These are phyloP conservation scores for Backusella circina DNA, from an alignment of 192 early-diverging fungal species.

Conservation along the genomic window DNA sequence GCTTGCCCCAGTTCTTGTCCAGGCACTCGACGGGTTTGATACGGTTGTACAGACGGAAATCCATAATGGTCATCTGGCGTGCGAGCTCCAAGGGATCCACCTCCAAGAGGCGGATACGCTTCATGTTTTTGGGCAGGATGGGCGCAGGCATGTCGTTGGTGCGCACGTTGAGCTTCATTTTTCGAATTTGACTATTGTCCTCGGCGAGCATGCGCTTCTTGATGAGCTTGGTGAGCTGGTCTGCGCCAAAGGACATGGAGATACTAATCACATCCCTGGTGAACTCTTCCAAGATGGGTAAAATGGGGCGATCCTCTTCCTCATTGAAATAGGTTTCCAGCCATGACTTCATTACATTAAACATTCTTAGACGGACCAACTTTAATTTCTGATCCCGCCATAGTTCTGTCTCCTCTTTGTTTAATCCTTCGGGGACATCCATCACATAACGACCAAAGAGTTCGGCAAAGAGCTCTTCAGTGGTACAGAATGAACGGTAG, in stretches of 20 bases:
- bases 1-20: conserved; percentile 80
- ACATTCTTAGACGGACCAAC: conserved; percentile 80
- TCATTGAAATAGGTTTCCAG: conserved; percentile 83
- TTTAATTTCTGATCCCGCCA: conserved; percentile 88
- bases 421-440: conserved; percentile 62
- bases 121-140: conserved; percentile 74
- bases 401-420: conserved; percentile 58
- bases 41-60: conserved; percentile 69
- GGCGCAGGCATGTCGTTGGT: conserved; percentile 67
- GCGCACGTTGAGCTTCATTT: conserved; percentile 61
- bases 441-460: conserved; percentile 76
- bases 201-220: conserved; percentile 30
- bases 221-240: conserved; percentile 27
- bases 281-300: conserved; percentile 13
- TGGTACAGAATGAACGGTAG: conserved; percentile 85
- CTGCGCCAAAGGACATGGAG: conserved; percentile 31
- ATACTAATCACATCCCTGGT: conserved; percentile 19
- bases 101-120: conserved; percentile 77
- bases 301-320: conserved; percentile 52
- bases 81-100: conserved; percentile 91
- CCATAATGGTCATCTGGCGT: conserved; percentile 92
- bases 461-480: conserved; percentile 74
- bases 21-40: conserved; percentile 86
- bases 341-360: conserved; percentile 92
- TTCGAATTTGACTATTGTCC: conserved; percentile 51